Evolutionary conservation across 352 stramenopile species (phyloP), one percentile per base, ranked within the genome.

Genomic region (Halophytophthora polymorphica): DNA sequence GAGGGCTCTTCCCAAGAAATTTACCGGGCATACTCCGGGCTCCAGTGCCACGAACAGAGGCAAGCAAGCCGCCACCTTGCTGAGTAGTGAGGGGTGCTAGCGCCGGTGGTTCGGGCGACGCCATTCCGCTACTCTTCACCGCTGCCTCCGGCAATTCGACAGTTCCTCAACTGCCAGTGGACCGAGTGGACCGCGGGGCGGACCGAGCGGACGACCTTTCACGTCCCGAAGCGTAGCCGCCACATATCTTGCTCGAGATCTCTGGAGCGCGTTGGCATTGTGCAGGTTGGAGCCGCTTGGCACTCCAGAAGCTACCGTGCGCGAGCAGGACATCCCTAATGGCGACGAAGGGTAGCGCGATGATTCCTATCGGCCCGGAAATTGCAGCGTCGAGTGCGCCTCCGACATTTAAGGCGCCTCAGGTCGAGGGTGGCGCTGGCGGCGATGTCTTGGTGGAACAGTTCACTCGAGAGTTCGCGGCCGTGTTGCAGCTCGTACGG

Each of bases 401-500:
- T 18, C 22, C 22, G 15, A 8, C 6, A 12, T 15, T 18, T 12
- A 54, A 58, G 61, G 29, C 42, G 15, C 37, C 45, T 7, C 23
- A 23, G 31, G 18, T 51, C 7, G 22, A 43, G 33, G 38, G 42
- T n/a, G 44, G 19, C 25, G 38, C 39, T 21, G 5, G 14, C 4
- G 35, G 52, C 2, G 46, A 71, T 37, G 64, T 70, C 22, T 53
- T 89, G 5, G 45, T 69, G 39, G 65, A 81, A 12, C 75, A 85
- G 22, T 82, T 85, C 55, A 56, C 61, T 33, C 75, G 78, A 29
- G 73, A 89, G 31, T 64, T 89, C 40, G 28, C 51, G 8, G 48
- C 58, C 1, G 25, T 83, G 5, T 31, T 85, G 40, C 63, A 71
- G 17, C 57, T 71, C 6, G 57, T 63, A 18, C 64, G 62, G 13